These are phyloP conservation scores for Monosporozyma servazzii DNA, from an alignment of 805 yeast genomes.

Conservation along the genomic window DNA sequence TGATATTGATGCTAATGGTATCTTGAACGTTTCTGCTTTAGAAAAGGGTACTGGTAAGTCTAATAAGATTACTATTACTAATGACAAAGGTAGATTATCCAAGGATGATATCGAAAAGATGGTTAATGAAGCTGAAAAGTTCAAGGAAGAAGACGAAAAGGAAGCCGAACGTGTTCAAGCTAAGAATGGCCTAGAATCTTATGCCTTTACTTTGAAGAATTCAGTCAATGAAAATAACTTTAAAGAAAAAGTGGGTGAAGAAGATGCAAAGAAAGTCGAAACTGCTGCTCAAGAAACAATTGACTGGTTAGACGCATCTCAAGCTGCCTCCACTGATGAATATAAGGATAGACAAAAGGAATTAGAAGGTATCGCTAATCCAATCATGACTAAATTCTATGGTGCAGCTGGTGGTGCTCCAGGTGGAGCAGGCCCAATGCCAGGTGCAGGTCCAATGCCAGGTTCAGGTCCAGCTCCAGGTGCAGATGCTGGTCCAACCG, in stretches of 20 bases:
- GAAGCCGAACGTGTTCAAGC: conserved; percentile 89
- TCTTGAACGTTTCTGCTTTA: conserved; percentile 88
- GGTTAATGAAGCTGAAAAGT: conserved; percentile 97
- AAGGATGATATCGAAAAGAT: conserved; percentile 96
- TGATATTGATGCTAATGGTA: conserved; percentile 96
- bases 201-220: conserved; percentile 87
- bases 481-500: conserved; percentile 60
- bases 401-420: conserved; percentile 77
- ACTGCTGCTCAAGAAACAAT: conserved; percentile 80
- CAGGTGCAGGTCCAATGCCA: conserved; percentile 43
- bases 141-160: conserved; percentile 91
- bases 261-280: conserved; percentile 58
- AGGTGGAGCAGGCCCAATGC: conserved; percentile 40
- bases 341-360: conserved; percentile 89
- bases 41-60: conserved; percentile 99
- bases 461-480: conserved; percentile 45
- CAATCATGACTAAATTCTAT: conserved; percentile 95
- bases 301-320: conserved; percentile 87
- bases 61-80: conserved; percentile 93
- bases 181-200: conserved; percentile 92
- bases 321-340: conserved; percentile 88
- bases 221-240: conserved; percentile 64
- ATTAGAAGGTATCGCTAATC: conserved; percentile 90
- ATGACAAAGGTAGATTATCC: conserved; percentile 96
- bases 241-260: conserved; percentile 69